Base-by-base conservation (phyloP, 1,284 basidiomycete genomes). In the Leccinum laetum region DNA sequence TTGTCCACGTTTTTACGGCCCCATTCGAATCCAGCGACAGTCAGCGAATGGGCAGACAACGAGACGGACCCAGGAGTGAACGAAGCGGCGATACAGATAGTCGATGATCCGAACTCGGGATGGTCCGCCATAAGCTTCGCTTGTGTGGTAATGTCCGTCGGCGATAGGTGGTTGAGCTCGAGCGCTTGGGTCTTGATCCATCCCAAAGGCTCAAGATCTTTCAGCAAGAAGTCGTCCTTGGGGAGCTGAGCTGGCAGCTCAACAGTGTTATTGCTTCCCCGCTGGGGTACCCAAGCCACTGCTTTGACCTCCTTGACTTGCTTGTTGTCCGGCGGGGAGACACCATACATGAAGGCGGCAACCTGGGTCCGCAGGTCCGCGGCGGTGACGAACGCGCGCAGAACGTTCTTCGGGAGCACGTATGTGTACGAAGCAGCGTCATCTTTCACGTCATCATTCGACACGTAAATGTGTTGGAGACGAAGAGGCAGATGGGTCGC, bases 301-400 rank as follows among this genome's bases (percentile, higher is more conserved):
- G 95, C 96, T 84, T 97, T 98, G 81, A 99, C 93, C 82, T 99
- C 98, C 82, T 99, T 98, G 70, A 99, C 98, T 77, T 97, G 95
- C 70, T 94, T 93, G 83, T 99, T 99, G 79, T 99, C 96, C 1
- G 94, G 86, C 6, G 98, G 97, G 21, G 94, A 96, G 10, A 85
- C 84, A 68, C 98, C 98, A 76, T 98, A 99, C 68, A 99, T 78
- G 83, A 91, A 98, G 0, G 91, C 97, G 1, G 95, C 96, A 53
- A 98, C 94, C 80, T 99, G 97, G 1, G 98, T 98, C 57, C 98
- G 92, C 59, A 99, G 84, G 80, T 99, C 98, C 26, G 96, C 88
- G 26, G 94, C 93, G 61, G 93, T 89, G 73, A 99, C 94, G 80
- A 99, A 99, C 10, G 96, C 93, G 65, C 94, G 92, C 58, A 99